Conservation (phyloP, 371 early-diverging fungal species). For the Actinomucor elegans region DNA sequence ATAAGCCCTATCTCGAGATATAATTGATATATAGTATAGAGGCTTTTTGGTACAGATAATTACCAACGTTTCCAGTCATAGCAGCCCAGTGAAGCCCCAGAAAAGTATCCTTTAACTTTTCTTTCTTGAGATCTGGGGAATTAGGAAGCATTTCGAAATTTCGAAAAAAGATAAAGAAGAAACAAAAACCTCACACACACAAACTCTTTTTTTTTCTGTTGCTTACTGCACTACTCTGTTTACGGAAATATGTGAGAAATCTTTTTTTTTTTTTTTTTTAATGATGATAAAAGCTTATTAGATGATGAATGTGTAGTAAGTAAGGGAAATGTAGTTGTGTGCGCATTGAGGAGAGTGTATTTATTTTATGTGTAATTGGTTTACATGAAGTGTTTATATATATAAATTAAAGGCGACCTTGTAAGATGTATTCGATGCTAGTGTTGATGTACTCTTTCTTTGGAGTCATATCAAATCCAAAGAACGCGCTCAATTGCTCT, state of each 20-base stretch:
- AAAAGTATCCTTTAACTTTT: slow-evolving; percentile 30
- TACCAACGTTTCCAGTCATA: slow-evolving; percentile 68
- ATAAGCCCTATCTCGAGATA: slow-evolving; percentile 39
- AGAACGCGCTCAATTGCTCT: slow-evolving; percentile 74
- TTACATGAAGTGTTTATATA: not conserved
- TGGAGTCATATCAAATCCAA: slow-evolving; percentile 79
- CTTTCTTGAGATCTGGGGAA: slow-evolving; percentile 26
- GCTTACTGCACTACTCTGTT: not conserved
- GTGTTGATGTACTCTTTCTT: slow-evolving; percentile 88
- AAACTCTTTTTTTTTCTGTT: not conserved
- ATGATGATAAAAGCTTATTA: not conserved
- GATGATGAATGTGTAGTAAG: not conserved
- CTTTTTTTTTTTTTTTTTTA: slow-evolving; percentile 4
- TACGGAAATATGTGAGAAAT: not conserved
- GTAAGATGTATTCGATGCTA: slow-evolving; percentile 74
- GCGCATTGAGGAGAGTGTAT: not conserved
- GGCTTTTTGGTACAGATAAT: no score
- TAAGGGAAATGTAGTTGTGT: no score
- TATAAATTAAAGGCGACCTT: slow-evolving; percentile 42
- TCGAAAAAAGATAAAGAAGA: not conserved
- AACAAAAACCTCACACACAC: not conserved
- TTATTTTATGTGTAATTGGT: not conserved
- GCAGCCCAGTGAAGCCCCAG: slow-evolving; percentile 66
- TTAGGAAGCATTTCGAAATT: not conserved
- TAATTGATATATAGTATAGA: not conserved